These are phyloP conservation scores for Clarireedia homoeocarpa DNA, from an alignment of 2,329 filamentous ascomycete species.

Conservation along the genomic window DNA sequence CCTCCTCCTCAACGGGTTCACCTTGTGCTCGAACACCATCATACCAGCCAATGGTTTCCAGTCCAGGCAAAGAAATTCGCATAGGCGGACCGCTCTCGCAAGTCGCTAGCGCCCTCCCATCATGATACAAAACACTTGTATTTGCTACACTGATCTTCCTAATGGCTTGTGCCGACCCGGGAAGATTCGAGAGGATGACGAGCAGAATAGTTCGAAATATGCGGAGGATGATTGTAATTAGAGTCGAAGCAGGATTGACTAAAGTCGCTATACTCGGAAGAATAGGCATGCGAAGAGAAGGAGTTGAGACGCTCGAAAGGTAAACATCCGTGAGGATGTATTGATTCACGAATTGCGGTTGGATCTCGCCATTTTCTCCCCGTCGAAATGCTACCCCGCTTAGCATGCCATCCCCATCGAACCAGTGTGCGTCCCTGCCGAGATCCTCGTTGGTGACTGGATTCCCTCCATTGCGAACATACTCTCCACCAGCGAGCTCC, in stretches of 20 bases:
- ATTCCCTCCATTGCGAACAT: constrained; percentile 65
- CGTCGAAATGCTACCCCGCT: constrained; percentile 55
- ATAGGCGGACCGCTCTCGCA: constrained; percentile 67
- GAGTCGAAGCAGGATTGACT: constrained; percentile 48
- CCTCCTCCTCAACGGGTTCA: constrained; percentile 26
- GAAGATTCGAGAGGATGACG: constrained; percentile 48
- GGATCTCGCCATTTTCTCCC: constrained; percentile 34
- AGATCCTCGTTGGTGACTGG: constrained; percentile 54
- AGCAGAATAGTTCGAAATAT: constrained; percentile 51
- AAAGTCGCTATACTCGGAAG: constrained; percentile 61
- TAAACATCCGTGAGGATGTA: constrained; percentile 62
- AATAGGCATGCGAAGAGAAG: constrained; percentile 45
- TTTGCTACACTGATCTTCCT: constrained; percentile 66
- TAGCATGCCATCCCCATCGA: constrained; percentile 70
- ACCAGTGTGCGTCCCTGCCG: constrained; percentile 61
- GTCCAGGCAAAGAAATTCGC: constrained; percentile 51
- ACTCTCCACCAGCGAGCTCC: constrained; percentile 62
- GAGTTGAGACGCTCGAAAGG: constrained; percentile 43
- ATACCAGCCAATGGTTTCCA: constrained; percentile 66
- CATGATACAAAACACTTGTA: constrained; percentile 58
- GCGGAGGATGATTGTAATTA: constrained; percentile 39
- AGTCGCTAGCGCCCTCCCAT: constrained; percentile 59
- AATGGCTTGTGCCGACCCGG: constrained; percentile 47
- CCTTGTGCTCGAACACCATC: constrained; percentile 51
- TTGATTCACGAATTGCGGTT: constrained; percentile 61